Base-by-base conservation (phyloP, 768 basidiomycete species). In the Chalciporus pseudorubinellus region DNA sequence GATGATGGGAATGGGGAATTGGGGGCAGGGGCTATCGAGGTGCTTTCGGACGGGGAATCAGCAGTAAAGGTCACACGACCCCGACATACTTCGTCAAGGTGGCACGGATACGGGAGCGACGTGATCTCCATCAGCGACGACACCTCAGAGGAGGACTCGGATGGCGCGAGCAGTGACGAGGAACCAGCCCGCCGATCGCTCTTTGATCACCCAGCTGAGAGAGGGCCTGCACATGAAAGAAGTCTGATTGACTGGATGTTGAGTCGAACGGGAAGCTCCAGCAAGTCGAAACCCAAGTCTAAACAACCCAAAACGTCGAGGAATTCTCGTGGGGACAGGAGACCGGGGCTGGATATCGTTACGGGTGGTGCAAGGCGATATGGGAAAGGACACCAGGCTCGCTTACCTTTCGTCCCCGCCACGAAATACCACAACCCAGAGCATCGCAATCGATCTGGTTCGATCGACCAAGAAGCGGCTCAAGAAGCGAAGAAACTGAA, bases 201-300 rank as follows among this genome's bases (percentile, higher is more conserved):
- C 28, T 50, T 62, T 24, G 62, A 68, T 31, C 8, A 3, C 14
- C 57, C 46, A 39, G 59, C 53, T 2, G 19, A 33, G 22, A 64
- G 59, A 48, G 59, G 55, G 9, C 62, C 64, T 19, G 64, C 61
- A 21, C 67, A 59, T 48, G 74, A 70, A 64, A 75, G 62, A 63
- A 81, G 74, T 59, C 63, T 86, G 46, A 85, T 89, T 42, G 84
- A 89, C 57, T 82, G 81, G 63, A 89, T 89, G 87, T 60, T 89
- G 43, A 71, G 73, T 13, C 73, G 77, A 42, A 76, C 77, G 2
- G 54, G 64, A 56, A 49, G 48, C 31, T 26, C 57, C 63, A 48
- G 33, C 14, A 43, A 34, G 47, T 36, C 51, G 39, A 49, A 64
- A 36, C 9, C 56, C 36, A 61, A 48, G 51, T 19, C 13, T 8